Evolutionary conservation across 805 yeast species (phyloP).

Genomic region (Teunomyces funiuensis): DNA sequence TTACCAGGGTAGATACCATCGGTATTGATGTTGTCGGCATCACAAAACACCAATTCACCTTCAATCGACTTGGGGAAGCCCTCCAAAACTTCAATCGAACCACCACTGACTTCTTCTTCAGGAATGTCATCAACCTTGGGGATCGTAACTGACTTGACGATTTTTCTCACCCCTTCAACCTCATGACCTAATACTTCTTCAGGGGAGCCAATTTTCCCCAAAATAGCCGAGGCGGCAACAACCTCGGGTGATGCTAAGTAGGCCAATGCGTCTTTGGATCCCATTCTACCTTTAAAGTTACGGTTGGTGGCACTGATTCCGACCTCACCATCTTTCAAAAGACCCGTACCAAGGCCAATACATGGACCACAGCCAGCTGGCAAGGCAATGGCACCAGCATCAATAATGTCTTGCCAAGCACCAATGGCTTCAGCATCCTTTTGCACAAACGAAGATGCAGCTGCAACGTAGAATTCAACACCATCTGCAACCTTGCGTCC

Average conservation of each 20-base stretch:
- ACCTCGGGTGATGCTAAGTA: conserved; percentile 96
- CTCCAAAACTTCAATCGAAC: conserved; percentile 68
- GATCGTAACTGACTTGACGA: conserved; percentile 43
- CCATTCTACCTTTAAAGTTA: conserved; percentile 99
- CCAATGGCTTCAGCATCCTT: conserved; percentile 87
- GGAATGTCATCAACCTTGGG: conserved; percentile 29
- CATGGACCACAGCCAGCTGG: conserved; percentile 99
- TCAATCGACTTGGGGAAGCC: conserved; percentile 89
- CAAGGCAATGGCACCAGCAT: conserved; percentile 91
- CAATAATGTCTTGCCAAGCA: conserved; percentile 86
- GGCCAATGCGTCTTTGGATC: conserved; percentile 93
- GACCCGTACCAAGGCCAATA: conserved; percentile 94
- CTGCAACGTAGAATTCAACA: conserved; percentile 96
- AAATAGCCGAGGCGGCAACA: conserved; percentile 97
- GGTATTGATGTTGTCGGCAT: conserved; percentile 95
- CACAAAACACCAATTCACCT: conserved; percentile 93
- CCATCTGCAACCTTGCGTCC: conserved; percentile 83
- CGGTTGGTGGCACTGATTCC: conserved; percentile 98
- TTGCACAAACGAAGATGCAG: conserved; percentile 93
- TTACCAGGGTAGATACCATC: conserved; percentile 99
- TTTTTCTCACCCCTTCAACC: conserved; percentile 45
- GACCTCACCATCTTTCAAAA: conserved; percentile 92
- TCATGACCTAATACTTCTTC: conserved; percentile 71
- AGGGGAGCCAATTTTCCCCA: conserved; percentile 92
- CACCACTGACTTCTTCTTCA: conserved; percentile 26